phyloP scores from a whole-genome alignment of 768 basidiomycete genomes.

The Pholiota conissans region DNA sequence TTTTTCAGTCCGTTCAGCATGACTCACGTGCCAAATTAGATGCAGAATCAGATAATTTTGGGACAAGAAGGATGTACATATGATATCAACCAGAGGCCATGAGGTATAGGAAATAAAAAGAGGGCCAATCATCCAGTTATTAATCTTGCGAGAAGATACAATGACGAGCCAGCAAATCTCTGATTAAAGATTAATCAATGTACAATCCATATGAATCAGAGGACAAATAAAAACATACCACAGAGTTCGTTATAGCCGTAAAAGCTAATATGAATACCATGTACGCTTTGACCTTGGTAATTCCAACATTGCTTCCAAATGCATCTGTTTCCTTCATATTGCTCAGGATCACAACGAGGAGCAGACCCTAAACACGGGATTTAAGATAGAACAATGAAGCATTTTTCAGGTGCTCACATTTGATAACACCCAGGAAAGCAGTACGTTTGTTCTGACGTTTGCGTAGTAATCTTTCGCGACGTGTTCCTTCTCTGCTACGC shows the following conservation, averaged over 20 bases:
- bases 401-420: slow-evolving; percentile 51
- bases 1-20: no score
- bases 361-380: slow-evolving; percentile 50
- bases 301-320: slow-evolving; percentile 48
- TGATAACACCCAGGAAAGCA: slow-evolving; percentile 81
- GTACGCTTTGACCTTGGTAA: slow-evolving; percentile 69
- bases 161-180: slow-evolving; percentile 32
- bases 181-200: no score
- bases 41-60: no score
- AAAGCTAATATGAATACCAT: slow-evolving; percentile 80
- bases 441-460: slow-evolving; percentile 78
- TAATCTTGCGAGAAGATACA: slow-evolving; percentile 31
- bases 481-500: slow-evolving; percentile 65
- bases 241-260: slow-evolving; percentile 74
- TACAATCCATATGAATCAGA: no score
- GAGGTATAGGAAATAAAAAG: neutral
- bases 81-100: neutral
- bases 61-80: no score
- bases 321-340: slow-evolving; percentile 57
- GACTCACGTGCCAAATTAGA: no score
- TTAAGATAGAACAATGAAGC: neutral
- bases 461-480: slow-evolving; percentile 87
- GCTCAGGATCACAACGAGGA: slow-evolving; percentile 68
- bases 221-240: slow-evolving; percentile 33
- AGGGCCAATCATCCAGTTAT: slow-evolving; percentile 27